Conservation (phyloP, 1,284 basidiomycete species). For the Austroboletus novae-zelandiae region DNA sequence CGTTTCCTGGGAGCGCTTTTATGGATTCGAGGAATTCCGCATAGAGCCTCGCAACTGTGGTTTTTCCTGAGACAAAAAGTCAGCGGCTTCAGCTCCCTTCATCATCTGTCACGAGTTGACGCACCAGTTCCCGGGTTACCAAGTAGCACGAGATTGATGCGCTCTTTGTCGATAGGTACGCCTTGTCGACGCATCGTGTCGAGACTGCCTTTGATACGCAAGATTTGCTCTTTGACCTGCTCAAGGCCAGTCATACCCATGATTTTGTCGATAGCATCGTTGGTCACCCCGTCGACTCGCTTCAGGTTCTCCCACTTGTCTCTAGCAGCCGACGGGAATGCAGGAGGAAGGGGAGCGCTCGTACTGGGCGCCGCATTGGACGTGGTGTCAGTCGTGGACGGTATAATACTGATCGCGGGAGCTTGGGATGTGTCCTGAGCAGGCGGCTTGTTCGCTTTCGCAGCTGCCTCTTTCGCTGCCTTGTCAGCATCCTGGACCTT, state of each 20-base stretch:
- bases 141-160: slow-evolving; percentile 53
- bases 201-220: slow-evolving; percentile 50
- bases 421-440: slow-evolving; percentile 1
- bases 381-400: background rate
- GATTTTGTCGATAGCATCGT: slow-evolving; percentile 48
- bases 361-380: background rate
- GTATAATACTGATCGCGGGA: background rate
- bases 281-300: slow-evolving; percentile 42
- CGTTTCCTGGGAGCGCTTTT: slow-evolving; percentile 49
- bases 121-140: slow-evolving; percentile 65
- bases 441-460: slow-evolving; percentile 1
- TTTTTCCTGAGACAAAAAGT: slow-evolving; percentile 50
- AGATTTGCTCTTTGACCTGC: slow-evolving; percentile 49
- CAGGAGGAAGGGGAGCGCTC: slow-evolving; percentile 13
- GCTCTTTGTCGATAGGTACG: slow-evolving; percentile 45
- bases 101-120: background rate
- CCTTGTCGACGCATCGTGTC: slow-evolving; percentile 47
- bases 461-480: slow-evolving; percentile 16
- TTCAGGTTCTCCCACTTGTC: slow-evolving; percentile 52
- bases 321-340: slow-evolving; percentile 35
- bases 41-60: slow-evolving; percentile 63
- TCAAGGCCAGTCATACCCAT: slow-evolving; percentile 62
- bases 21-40: slow-evolving; percentile 58
- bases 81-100: background rate
- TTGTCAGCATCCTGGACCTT: slow-evolving; percentile 11